A percentile compares a stretch with the other conserved stretches of the same genome.
Evolutionary conservation across 805 yeast genomes (phyloP).

Genomic region (Cyberlindnera euphorbiiphila): DNA sequence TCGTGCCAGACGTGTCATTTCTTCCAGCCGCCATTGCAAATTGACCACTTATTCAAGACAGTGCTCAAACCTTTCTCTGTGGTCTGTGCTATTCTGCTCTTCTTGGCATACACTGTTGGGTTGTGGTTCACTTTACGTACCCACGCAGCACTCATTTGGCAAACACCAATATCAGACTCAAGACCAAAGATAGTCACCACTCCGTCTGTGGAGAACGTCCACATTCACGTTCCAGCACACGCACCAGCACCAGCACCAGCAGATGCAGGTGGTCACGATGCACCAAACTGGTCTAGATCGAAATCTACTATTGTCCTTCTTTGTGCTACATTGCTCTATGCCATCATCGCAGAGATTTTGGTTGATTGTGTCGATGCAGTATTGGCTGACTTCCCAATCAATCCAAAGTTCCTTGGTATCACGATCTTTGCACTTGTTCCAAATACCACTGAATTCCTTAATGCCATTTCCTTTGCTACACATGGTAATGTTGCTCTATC

Average conservation of each 20-base stretch:
- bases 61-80: conserved; percentile 81
- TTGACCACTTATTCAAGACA: conserved; percentile 59
- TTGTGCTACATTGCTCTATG: conserved; percentile 82
- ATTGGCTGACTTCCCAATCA: conserved; percentile 68
- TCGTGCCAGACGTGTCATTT: conserved; percentile 71
- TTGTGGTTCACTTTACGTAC: conserved; percentile 90
- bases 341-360: conserved; percentile 88
- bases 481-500: conserved; percentile 94
- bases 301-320: conserved; percentile 81
- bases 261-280: conserved; percentile 70
- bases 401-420: conserved; percentile 87
- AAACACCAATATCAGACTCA: conserved; percentile 46
- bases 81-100: conserved; percentile 74
- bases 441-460: conserved; percentile 92
- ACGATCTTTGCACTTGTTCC: conserved; percentile 96
- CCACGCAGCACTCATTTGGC: conserved; percentile 96
- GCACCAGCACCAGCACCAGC: conserved; percentile 3
- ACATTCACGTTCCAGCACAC: conserved; percentile 8
- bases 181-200: conserved; percentile 19
- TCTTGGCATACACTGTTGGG: conserved; percentile 83
- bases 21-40: conserved; percentile 67
- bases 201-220: conserved; percentile 16
- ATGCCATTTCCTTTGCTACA: conserved; percentile 95
- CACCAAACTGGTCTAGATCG: conserved; percentile 92
- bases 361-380: conserved; percentile 93